These are phyloP conservation scores for Gardenia jasminoides DNA, from an alignment of 257 asterid species.

Conservation along the genomic window DNA sequence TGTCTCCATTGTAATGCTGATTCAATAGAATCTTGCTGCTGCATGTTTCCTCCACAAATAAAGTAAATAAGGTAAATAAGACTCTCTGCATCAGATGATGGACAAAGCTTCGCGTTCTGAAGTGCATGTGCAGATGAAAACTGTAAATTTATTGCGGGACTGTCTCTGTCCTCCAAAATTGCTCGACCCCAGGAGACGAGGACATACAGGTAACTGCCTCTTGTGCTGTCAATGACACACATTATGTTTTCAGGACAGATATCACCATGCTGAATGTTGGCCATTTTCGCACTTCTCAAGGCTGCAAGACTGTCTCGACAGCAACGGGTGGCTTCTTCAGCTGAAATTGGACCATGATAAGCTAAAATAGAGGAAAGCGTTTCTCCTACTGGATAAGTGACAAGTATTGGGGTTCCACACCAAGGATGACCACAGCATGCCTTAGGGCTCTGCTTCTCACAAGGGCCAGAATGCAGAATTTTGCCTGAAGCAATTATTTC, in stretches of 20 bases:
- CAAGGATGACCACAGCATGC: slow-evolving; percentile 71
- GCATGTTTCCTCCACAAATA: slow-evolving; percentile 60
- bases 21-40: slow-evolving; percentile 65
- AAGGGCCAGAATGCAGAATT: slow-evolving; percentile 60
- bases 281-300: slow-evolving; percentile 55
- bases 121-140: slow-evolving; percentile 72
- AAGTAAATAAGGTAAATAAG: slow-evolving; percentile 58
- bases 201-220: slow-evolving; percentile 36
- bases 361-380: slow-evolving; percentile 45
- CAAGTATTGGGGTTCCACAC: slow-evolving; percentile 82
- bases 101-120: slow-evolving; percentile 78
- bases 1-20: slow-evolving; percentile 76
- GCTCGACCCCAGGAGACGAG: slow-evolving; percentile 81
- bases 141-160: slow-evolving; percentile 62
- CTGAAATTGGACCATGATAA: slow-evolving; percentile 44
- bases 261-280: slow-evolving; percentile 72
- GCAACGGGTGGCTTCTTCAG: slow-evolving; percentile 61
- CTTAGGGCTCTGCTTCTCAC: slow-evolving; percentile 60
- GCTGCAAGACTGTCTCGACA: slow-evolving; percentile 75
- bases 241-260: slow-evolving; percentile 63
- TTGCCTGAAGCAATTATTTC: slow-evolving; percentile 63
- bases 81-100: slow-evolving; percentile 81
- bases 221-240: slow-evolving; percentile 28
- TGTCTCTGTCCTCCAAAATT: slow-evolving; percentile 71
- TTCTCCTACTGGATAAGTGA: slow-evolving; percentile 62